Evolutionary conservation across 768 basidiomycete genomes (phyloP).

Genomic region (Tulasnella calospora): DNA sequence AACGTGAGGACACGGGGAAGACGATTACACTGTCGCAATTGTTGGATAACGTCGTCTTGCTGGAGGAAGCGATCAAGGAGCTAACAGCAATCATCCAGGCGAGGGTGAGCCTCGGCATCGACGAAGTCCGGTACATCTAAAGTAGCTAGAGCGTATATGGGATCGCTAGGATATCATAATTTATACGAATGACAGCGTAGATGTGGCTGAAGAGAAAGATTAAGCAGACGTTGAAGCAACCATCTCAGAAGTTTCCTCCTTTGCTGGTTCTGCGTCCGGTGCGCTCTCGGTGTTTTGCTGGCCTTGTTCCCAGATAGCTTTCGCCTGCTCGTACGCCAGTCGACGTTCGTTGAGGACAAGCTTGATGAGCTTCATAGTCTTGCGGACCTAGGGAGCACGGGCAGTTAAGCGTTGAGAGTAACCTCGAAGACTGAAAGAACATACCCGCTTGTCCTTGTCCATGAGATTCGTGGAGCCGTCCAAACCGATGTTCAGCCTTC

Average conservation of each 20-base stretch:
- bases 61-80: slow-evolving; percentile 96
- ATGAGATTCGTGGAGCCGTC: slow-evolving; percentile 10
- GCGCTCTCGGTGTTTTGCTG: not conserved
- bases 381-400: slow-evolving; percentile 59
- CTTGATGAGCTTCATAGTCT: slow-evolving; percentile 97
- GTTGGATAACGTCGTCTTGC: slow-evolving; percentile 87
- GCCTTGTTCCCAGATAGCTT: slow-evolving; percentile 14
- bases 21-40: slow-evolving; percentile 73
- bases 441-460: slow-evolving; percentile 27
- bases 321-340: slow-evolving; percentile 71
- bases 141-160: not conserved
- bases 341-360: slow-evolving; percentile 86
- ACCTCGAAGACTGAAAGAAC: not conserved
- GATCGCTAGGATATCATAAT: slow-evolving; percentile 15
- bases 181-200: not conserved
- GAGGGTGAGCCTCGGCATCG: slow-evolving; percentile 76
- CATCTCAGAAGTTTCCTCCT: not conserved
- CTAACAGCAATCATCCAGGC: slow-evolving; percentile 80
- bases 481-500: slow-evolving; percentile 46
- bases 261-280: not conserved
- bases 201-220: not conserved
- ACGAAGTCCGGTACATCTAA: slow-evolving; percentile 68
- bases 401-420: not conserved
- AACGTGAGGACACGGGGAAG: slow-evolving; percentile 31
- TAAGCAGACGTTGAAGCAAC: not conserved